These are phyloP conservation scores for Ziziphus jujuba DNA, from an alignment of 306 rosid species.

Conservation along the genomic window DNA sequence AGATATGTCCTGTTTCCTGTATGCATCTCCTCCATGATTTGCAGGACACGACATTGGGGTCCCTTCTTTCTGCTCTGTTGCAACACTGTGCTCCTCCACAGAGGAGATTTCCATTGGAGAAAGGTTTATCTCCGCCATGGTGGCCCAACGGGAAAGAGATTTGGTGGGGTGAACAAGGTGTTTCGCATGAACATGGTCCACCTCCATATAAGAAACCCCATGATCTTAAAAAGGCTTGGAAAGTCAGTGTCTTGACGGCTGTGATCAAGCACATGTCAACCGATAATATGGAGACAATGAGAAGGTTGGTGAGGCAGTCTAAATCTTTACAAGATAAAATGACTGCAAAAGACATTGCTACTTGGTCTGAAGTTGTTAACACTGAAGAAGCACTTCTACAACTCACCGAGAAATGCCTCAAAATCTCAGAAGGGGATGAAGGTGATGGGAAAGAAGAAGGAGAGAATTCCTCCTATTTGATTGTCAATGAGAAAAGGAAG, in stretches of 20 bases:
- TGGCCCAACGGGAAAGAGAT: conserved; percentile 59
- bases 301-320: conserved; percentile 50
- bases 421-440: conserved; percentile 16
- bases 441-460: conserved; percentile 4
- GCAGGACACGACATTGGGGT: conserved; percentile 64
- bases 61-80: conserved; percentile 61
- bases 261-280: conserved; percentile 60
- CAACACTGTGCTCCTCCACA: conserved; percentile 61
- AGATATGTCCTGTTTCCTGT: conserved; percentile 30
- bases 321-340: conserved; percentile 60
- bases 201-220: conserved; percentile 69
- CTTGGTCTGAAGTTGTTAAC: conserved; percentile 52
- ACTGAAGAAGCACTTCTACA: conserved; percentile 42
- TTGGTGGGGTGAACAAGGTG: conserved; percentile 70
- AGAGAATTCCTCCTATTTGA: background rate
- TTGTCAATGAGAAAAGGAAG: conserved; percentile 32
- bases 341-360: conserved; percentile 47
- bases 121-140: conserved; percentile 70
- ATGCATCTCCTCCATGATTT: conserved; percentile 49
- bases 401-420: conserved; percentile 28
- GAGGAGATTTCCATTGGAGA: conserved; percentile 52
- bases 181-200: conserved; percentile 42
- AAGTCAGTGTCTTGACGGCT: conserved; percentile 52
- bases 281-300: conserved; percentile 34
- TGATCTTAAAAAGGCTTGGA: conserved; percentile 70